Evolutionary conservation across 140 eudicot species (phyloP), one percentile per base, ranked within the genome.

Genomic region (Stevia rebaudiana): DNA sequence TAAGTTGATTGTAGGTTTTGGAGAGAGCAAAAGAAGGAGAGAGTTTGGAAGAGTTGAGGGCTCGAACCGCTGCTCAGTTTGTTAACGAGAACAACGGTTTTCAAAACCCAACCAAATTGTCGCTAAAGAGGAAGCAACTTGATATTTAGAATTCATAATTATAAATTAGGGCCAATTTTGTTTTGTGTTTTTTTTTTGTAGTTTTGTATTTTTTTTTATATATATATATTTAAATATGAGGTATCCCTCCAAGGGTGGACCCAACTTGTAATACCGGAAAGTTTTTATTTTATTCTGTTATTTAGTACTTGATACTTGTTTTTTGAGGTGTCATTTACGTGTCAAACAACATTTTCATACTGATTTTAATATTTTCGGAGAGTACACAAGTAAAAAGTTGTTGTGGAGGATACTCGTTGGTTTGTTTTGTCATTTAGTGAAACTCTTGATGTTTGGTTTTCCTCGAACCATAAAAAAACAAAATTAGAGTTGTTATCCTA

Each of bases 1-100:
- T 8, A 11, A 46, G 5, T 51, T 16, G 42, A 12, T 30, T 65
- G 36, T 76, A 91, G 98, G 95, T 91, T 48, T 65, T 92, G 63
- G 95, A 92, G 77, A 85, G 96, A 72, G 98, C 98, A 6, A 92
- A 84, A 58, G 98, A 92, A 77, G 96, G 89, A 44, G 98, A 92
- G 75, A 88, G 86, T 75, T 78, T 92, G 69, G 96, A 92, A 21
- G 98, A 92, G 72, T 58, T 92, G 9, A 77, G 96, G 47, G 94
- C 83, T 13, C 76, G 96, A 76, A 92, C 98, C 0, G 90, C 92
- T 7, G 89, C 95, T 61, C 85, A 88, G 67, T 88, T 88, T 70
- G 76, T 82, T 8, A 78, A 79, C 3, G 84, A 70, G 56, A 81
- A 72, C 43, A 70, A 48, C 0, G 81, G 81, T 24, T 75, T 58